phyloP scores from a whole-genome alignment of 768 basidiomycete species.

The Termitomyces sp. region DNA sequence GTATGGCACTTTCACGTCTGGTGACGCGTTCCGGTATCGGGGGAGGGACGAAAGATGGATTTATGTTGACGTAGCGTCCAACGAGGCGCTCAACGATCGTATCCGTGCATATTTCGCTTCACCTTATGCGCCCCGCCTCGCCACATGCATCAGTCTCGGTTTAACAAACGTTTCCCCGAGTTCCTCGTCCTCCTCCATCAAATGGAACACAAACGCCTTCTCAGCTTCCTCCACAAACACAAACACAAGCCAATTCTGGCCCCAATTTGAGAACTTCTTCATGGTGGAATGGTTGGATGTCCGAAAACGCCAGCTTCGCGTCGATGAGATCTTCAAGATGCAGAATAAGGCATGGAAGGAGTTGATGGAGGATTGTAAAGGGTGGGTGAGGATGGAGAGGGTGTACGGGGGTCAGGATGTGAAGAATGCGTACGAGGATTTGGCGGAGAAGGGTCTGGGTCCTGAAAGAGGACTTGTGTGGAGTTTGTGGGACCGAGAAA shows the following conservation, averaged over 20 bases:
- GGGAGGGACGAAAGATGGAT: constrained; percentile 39
- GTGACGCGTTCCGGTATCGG: constrained; percentile 25
- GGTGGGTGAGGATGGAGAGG: constrained; percentile 55
- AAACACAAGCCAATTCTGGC: constrained; percentile 27
- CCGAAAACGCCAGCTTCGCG: constrained; percentile 47
- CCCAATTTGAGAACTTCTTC: constrained; percentile 55
- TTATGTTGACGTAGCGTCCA: constrained; percentile 67
- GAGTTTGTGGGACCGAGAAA: constrained; percentile 57
- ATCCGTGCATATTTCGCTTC: constrained; percentile 43
- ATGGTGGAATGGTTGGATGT: constrained; percentile 68
- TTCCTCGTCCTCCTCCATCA: constrained; percentile 24
- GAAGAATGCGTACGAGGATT: constrained; percentile 44
- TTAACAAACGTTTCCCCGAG: constrained; percentile 52
- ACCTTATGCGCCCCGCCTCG: constrained; percentile 33
- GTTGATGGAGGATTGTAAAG: constrained; percentile 52
- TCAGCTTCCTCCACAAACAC: constrained; percentile 1
- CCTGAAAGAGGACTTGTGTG: constrained; percentile 60
- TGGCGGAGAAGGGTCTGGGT: constrained; percentile 45
- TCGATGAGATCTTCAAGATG: constrained; percentile 43
- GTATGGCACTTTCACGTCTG: constrained; percentile 46
- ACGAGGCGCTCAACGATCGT: constrained; percentile 43
- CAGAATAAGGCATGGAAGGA: constrained; percentile 60
- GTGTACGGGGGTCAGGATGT: constrained; percentile 48
- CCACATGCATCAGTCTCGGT: constrained; percentile 48
- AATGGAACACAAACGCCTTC: constrained; percentile 41